Evolutionary conservation across 257 asterid species (phyloP), one percentile per base, ranked within the genome.

Genomic region (Echium plantagineum): DNA sequence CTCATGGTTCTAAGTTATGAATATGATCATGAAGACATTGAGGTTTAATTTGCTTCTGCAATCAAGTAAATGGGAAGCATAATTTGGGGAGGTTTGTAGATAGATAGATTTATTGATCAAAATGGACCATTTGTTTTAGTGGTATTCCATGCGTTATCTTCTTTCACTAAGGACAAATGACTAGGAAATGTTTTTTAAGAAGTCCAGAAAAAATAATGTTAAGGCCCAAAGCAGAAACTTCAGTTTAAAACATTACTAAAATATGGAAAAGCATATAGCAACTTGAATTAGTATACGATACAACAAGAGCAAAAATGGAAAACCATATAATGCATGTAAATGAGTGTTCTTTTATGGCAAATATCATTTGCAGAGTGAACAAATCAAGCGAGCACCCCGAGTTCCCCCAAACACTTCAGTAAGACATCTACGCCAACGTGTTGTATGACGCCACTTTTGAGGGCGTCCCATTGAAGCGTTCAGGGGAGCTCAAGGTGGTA

Each of bases 91-190:
- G 60, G 13, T 30, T 58, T 6, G 32, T 69, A 59, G 63, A 77
- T 58, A 65, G 63, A 66, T 65, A 62, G 57, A 42, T 1, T 54
- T 38, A 35, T 17, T 63, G 38, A 47, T 61, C 65, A 70, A 72
- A 58, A 53, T 75, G 81, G 83, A 75, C 85, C 88, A 75, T 76
- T 65, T 72, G 49, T 79, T 84, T 81, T 72, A 66, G 61, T 80
- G 80, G 74, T 72, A 8, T 82, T 83, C 69, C 66, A 66, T 56
- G 54, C 67, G 54, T 83, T 83, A 83, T 83, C 90, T 70, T 62
- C 68, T 63, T 70, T 62, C 47, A 7, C 31, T 61, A 22, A 19
- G 31, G 38, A 53, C 57, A 53, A 13, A 18, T 9, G 20, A 6
- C 28, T 31, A 56, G 2, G 4, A 1, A 24, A 24, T 24, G 26